These are phyloP conservation scores for Quercus rubra DNA, from an alignment of 306 rosid species.

Conservation along the genomic window DNA sequence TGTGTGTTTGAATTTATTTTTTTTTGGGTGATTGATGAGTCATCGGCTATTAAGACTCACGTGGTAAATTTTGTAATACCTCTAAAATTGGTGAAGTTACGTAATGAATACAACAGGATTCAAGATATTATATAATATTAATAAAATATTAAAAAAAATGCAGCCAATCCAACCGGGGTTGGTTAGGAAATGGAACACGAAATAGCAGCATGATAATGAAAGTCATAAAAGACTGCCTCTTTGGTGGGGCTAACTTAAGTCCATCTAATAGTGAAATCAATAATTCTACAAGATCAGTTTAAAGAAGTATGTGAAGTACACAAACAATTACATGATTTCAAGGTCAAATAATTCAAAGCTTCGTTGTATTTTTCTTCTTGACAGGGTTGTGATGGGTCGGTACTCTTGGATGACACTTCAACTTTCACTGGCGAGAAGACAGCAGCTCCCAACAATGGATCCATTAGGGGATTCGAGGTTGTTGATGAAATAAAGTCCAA, in stretches of 20 bases:
- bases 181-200: no score
- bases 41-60: accelerated
- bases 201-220: no score
- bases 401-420: conserved; percentile 66
- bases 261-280: neutral
- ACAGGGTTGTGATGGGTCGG: conserved; percentile 88
- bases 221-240: no score
- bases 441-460: conserved; percentile 54
- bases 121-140: no score
- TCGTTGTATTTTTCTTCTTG: neutral
- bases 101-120: no score
- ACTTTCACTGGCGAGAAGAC: conserved; percentile 65
- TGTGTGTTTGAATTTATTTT: accelerated
- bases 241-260: no score
- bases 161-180: no score
- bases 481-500: conserved; percentile 52
- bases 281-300: neutral
- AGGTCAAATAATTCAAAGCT: neutral
- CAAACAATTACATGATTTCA: neutral
- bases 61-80: no score
- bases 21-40: no score
- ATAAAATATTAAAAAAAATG: no score
- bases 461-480: conserved; percentile 58
- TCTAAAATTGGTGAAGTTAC: no score
- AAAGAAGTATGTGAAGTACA: neutral